Percentiles rank a stretch among this genome's conserved stretches.
Evolutionary conservation across 495 filamentous ascomycete genomes (phyloP).

Genomic region (Baudoinia panamericana): DNA sequence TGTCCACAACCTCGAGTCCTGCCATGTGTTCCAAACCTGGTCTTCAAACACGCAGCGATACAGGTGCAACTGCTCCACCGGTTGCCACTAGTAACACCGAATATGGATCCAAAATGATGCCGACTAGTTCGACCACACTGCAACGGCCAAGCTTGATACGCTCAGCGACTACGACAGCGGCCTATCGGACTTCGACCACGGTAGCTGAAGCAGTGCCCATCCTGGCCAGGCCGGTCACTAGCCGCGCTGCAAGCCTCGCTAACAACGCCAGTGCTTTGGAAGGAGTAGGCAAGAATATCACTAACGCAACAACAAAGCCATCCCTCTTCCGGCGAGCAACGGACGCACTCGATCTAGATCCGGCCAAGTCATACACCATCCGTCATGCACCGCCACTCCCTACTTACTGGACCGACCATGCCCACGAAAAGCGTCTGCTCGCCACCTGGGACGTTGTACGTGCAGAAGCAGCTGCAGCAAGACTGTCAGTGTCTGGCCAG

Average conservation of each 20-base stretch:
- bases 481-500: too few relatives aligned
- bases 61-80: too few relatives aligned
- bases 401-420: slow-evolving; percentile 12
- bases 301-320: neutral
- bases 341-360: neutral
- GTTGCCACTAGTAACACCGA: too few relatives aligned
- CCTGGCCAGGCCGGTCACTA: neutral
- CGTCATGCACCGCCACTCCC: slow-evolving; percentile 1
- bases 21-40: too few relatives aligned
- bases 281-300: neutral
- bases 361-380: neutral
- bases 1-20: too few relatives aligned
- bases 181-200: neutral
- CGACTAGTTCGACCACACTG: too few relatives aligned
- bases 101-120: too few relatives aligned
- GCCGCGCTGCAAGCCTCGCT: neutral
- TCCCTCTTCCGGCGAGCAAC: slow-evolving; percentile 8
- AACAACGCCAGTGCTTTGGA: neutral
- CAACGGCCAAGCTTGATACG: too few relatives aligned
- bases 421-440: slow-evolving; percentile 2
- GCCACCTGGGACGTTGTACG: slow-evolving; percentile 5
- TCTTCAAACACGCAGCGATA: too few relatives aligned
- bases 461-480: neutral
- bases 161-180: neutral
- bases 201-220: too few relatives aligned